phyloP scores from a whole-genome alignment of 768 basidiomycete species.

The Tricholomella constricta region DNA sequence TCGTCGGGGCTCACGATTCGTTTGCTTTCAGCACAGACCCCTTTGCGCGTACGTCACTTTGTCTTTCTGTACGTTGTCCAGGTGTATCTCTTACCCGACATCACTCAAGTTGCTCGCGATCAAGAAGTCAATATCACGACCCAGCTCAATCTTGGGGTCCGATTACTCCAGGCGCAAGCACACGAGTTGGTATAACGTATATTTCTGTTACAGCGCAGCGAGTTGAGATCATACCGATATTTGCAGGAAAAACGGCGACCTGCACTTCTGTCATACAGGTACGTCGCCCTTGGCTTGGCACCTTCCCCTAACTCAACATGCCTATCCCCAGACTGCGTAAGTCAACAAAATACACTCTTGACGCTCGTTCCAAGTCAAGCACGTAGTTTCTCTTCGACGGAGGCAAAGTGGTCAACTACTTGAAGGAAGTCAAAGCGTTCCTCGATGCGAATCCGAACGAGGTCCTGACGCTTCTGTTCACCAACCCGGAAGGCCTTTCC shows the following conservation, averaged over 20 bases:
- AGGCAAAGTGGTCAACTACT: constrained; percentile 49
- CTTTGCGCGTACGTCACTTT: constrained; percentile 39
- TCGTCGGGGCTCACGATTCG: constrained; percentile 57
- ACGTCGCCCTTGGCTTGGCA: constrained; percentile 23
- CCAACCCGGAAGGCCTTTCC: constrained; percentile 59
- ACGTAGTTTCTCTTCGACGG: constrained; percentile 66
- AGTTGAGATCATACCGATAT: not conserved
- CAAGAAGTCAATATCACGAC: constrained; percentile 52
- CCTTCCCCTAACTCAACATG: not conserved
- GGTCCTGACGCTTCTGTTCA: constrained; percentile 65
- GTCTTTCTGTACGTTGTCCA: constrained; percentile 10
- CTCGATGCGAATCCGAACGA: constrained; percentile 64
- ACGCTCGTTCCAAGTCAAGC: too few species aligned
- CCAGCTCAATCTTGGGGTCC: constrained; percentile 54
- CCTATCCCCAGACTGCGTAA: not conserved
- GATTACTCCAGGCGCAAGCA: constrained; percentile 61
- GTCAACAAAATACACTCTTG: too few species aligned
- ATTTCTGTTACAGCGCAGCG: too few species aligned
- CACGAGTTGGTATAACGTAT: constrained; percentile 49
- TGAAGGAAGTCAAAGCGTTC: constrained; percentile 54
- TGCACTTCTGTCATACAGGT: constrained; percentile 74
- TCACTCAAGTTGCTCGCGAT: constrained; percentile 33
- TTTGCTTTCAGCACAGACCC: constrained; percentile 52
- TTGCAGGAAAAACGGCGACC: constrained; percentile 37
- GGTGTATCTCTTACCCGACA: too few species aligned